These are phyloP conservation scores for Tetrastigma voinierianum DNA, from an alignment of 164 flowering plant species.

Conservation along the genomic window DNA sequence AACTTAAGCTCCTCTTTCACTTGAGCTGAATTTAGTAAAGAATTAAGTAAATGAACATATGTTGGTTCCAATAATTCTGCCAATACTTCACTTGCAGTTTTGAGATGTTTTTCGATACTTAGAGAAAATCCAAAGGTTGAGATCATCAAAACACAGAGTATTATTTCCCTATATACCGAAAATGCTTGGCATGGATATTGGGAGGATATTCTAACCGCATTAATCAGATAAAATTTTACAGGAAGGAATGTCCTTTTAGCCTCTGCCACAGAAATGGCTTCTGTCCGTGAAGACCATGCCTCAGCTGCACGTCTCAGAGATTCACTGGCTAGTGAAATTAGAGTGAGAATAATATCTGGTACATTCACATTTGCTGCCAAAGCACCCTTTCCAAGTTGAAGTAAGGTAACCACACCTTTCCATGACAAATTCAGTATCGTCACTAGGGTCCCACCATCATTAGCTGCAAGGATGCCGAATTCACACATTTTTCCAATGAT, in stretches of 20 bases:
- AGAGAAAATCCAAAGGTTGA: conserved; percentile 49
- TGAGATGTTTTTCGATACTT: conserved; percentile 48
- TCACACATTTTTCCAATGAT: conserved; percentile 59
- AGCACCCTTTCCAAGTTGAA: conserved; percentile 65
- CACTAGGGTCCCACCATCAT: conserved; percentile 79
- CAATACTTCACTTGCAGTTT: conserved; percentile 55
- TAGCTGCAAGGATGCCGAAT: conserved; percentile 75
- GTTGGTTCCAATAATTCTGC: conserved; percentile 72
- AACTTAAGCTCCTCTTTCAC: conserved; percentile 47
- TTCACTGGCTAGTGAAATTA: conserved; percentile 66
- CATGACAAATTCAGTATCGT: conserved; percentile 80
- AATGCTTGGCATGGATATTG: conserved; percentile 64
- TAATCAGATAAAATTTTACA: conserved; percentile 76
- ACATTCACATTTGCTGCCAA: conserved; percentile 55
- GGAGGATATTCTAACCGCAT: conserved; percentile 68
- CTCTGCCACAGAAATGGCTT: conserved; percentile 50
- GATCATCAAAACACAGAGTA: conserved; percentile 51
- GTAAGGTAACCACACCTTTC: conserved; percentile 91
- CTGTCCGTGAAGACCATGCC: conserved; percentile 55
- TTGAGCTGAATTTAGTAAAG: conserved; percentile 61
- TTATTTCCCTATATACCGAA: conserved; percentile 51
- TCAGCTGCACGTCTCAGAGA: conserved; percentile 64
- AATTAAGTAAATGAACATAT: conserved; percentile 57
- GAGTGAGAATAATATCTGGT: conserved; percentile 49
- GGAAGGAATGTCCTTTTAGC: conserved; percentile 82